Conservation (phyloP, 148 eudicot genomes). For the Vaccinium vitisidaea region DNA sequence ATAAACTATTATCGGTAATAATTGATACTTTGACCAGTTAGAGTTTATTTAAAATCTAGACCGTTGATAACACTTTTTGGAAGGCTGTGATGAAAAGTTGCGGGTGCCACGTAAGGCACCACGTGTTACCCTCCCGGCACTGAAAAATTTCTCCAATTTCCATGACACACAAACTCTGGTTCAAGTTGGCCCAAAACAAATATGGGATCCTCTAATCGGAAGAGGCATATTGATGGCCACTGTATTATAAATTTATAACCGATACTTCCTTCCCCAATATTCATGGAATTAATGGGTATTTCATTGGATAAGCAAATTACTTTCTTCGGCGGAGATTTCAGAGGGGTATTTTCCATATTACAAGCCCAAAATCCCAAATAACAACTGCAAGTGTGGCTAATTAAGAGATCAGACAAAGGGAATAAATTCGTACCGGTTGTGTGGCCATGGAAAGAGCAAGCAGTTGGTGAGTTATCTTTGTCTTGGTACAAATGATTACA, state of each 20-base stretch:
- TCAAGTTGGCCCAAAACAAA: not conserved
- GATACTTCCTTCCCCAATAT: not conserved
- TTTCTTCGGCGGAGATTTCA: not conserved
- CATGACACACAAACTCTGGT: not conserved
- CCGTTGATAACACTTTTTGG: too few species aligned
- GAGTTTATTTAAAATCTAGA: too few species aligned
- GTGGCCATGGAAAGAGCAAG: slow-evolving; percentile 73
- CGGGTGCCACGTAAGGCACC: too few species aligned
- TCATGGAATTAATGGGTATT: not conserved
- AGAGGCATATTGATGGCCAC: not conserved
- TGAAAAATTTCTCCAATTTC: not conserved
- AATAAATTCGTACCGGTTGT: slow-evolving; percentile 36
- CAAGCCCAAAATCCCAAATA: not conserved
- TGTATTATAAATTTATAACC: not conserved
- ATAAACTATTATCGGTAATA: too few species aligned
- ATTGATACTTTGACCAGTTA: too few species aligned
- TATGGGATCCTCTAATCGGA: not conserved
- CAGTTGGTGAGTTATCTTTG: slow-evolving; percentile 45
- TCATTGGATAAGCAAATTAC: not conserved
- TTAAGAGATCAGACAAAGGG: not conserved
- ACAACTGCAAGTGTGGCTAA: not conserved
- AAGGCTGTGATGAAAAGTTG: too few species aligned
- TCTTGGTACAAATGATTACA: slow-evolving; percentile 43
- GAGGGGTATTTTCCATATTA: not conserved
- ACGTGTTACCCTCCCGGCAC: too few species aligned